Evolutionary conservation across 2,329 filamentous ascomycete species (phyloP), one percentile per base, ranked within the genome.

Genomic region (Gaeumannomyces tritici): DNA sequence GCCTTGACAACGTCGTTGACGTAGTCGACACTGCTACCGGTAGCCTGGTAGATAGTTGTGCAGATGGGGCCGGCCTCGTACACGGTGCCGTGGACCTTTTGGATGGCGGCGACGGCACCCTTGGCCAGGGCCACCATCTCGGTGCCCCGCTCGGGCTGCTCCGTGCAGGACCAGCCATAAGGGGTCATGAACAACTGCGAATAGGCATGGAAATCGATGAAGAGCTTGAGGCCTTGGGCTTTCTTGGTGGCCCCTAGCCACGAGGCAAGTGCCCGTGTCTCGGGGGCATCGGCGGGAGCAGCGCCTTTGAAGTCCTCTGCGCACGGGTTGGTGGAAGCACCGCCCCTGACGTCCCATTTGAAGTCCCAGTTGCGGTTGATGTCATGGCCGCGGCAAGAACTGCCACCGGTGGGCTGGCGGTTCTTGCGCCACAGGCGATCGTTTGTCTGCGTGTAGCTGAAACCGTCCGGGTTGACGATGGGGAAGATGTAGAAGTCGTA

Each of bases 401-500:
- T 74, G 9, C 73, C 71, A 0, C 68, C 64, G 51, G 72, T 73
- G 7, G 69, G 67, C 64, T 81, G 76, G 3, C 83, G 78, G 70
- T 84, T 86, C 74, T 87, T 86, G 65, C 84, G 82, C 85, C 85
- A 88, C 61, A 87, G 68, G 21, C 85, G 80, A 68, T 86, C 74
- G 7, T 69, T 77, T 3, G 77, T 82, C 68, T 86, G 83, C 0
- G 80, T 80, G 72, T 82, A 86, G 29, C 82, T 74, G 68, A 88
- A 87, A 31, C 84, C 82, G 62, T 87, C 84, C 0, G 83, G 83
- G 68, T 88, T 87, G 21, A 85, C 83, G 28, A 87, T 73, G 3
- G 85, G 84, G 64, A 87, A 78, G 66, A 89, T 79, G 71, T 86
- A 88, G 66, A 86, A 86, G 72, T 89, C 87, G 69, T 85, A 87